Percentiles rank a stretch among this genome's conserved stretches.
These are phyloP conservation scores for Viola pubescens DNA, from an alignment of 441 rosid species.

Conservation along the genomic window DNA sequence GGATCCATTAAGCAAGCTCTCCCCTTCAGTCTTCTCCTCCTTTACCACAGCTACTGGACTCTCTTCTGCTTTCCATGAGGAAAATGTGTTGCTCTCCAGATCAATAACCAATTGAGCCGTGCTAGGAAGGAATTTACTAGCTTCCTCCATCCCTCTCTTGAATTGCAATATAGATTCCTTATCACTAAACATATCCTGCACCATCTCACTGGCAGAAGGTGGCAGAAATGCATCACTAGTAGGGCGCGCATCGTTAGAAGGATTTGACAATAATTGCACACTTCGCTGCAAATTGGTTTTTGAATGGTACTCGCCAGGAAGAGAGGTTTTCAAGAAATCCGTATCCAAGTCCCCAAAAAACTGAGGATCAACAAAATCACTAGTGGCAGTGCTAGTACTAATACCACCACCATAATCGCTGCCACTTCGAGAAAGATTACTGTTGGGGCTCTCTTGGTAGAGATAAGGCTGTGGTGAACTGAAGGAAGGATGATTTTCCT, in stretches of 20 bases:
- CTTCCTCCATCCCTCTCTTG: slow-evolving; percentile 50
- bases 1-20: slow-evolving; percentile 11
- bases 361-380: slow-evolving; percentile 16
- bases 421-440: slow-evolving; percentile 21
- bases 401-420: slow-evolving; percentile 23
- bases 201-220: slow-evolving; percentile 23
- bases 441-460: slow-evolving; percentile 25
- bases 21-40: slow-evolving; percentile 22
- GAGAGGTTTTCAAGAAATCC: slow-evolving; percentile 24
- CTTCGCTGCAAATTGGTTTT: slow-evolving; percentile 14
- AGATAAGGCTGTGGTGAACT: slow-evolving; percentile 17
- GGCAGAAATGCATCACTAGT: slow-evolving; percentile 13
- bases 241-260: background rate
- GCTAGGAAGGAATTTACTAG: slow-evolving; percentile 44
- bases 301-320: slow-evolving; percentile 6
- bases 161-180: slow-evolving; percentile 39
- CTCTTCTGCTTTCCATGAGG: slow-evolving; percentile 7
- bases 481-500: slow-evolving; percentile 27
- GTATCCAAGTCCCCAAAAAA: slow-evolving; percentile 20
- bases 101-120: slow-evolving; percentile 19
- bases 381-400: slow-evolving; percentile 15
- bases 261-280: slow-evolving; percentile 10
- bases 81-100: slow-evolving; percentile 17
- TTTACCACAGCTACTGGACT: background rate
- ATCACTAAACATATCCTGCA: slow-evolving; percentile 31